Percentiles rank a stretch among this genome's conserved stretches.
These are phyloP conservation scores for Eremothecium coryli DNA, from an alignment of 1,139 yeast species.

Conservation along the genomic window DNA sequence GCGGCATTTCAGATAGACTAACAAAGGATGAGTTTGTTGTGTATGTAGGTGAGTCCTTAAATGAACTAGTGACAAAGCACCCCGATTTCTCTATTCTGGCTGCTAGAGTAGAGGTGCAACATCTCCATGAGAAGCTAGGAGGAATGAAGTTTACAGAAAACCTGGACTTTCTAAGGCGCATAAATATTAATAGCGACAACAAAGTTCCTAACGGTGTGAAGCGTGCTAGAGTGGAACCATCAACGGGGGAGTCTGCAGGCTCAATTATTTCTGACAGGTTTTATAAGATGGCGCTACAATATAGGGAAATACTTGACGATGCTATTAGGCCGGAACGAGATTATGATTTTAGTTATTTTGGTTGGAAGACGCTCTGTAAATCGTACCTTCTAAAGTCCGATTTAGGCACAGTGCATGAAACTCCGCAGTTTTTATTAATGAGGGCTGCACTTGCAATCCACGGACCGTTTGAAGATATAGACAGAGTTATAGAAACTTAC, in stretches of 20 bases:
- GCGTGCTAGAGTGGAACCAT: slow-evolving; percentile 44
- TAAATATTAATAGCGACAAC: background rate
- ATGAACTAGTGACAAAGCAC: slow-evolving; percentile 91
- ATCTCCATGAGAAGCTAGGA: slow-evolving; percentile 65
- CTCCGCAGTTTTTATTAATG: slow-evolving; percentile 85
- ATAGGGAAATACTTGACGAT: slow-evolving; percentile 60
- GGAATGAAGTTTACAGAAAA: slow-evolving; percentile 14
- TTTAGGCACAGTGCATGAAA: slow-evolving; percentile 64
- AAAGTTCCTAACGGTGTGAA: slow-evolving; percentile 58
- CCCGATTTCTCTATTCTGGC: slow-evolving; percentile 94
- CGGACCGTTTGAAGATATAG: slow-evolving; percentile 49
- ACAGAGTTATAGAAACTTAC: slow-evolving; percentile 66
- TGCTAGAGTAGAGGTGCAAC: slow-evolving; percentile 88
- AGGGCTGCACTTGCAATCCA: slow-evolving; percentile 86
- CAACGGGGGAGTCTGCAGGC: slow-evolving; percentile 51
- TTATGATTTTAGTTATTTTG: slow-evolving; percentile 70
- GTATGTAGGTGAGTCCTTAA: slow-evolving; percentile 94
- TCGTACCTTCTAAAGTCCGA: slow-evolving; percentile 59
- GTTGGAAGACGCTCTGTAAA: slow-evolving; percentile 78
- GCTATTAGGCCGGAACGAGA: slow-evolving; percentile 76
- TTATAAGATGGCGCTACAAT: slow-evolving; percentile 47
- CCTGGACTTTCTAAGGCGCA: slow-evolving; percentile 9
- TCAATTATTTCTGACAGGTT: slow-evolving; percentile 66
- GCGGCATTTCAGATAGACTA: slow-evolving; percentile 55
- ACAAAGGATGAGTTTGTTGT: slow-evolving; percentile 79